Evolutionary conservation across 805 yeast species (phyloP), one percentile per base, ranked within the genome.

Genomic region (Saturnispora besseyi): DNA sequence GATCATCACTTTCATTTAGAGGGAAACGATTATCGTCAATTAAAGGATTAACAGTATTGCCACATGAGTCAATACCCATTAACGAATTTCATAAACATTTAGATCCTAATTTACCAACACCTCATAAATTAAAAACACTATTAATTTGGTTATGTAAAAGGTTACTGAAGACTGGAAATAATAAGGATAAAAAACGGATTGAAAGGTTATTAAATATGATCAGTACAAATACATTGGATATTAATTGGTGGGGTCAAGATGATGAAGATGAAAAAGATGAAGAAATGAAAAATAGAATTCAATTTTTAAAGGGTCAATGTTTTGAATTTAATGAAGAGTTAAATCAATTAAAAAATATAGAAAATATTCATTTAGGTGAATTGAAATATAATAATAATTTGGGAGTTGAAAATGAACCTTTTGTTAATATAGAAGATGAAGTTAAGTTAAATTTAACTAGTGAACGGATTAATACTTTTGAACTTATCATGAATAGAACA

Each of bases 21-120:
- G 93, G 93, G 7, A 82, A 82, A 57, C 65, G 93, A 29, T 77
- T 81, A 2, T 84, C 86, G 59, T 81, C 89, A 0, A 76, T 84
- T 6, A 83, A 82, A 58, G 91, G 90, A 2, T 79, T 78, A 56
- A 71, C 70, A 2, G 86, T 82, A 0, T 75, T 74, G 30, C 90
- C 90, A 2, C 90, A 84, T 60, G 69, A 73, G 0, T 81, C 78
- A 43, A 77, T 85, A 1, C 73, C 78, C 0, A 67, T 71, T 0
- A 57, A 65, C 9, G 81, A 79, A 48, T 79, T 79, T 57, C 79
- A 75, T 61, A 83, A 82, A 58, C 81, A 80, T 57, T 62, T 85
- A 31, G 85, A 84, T 54, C 62, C 69, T 5, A 73, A 75, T 33
- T 57, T 82, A 37, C 86, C 91, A 0, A 90, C 81, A 45, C 88